Percentiles rank a stretch among this genome's conserved stretches.
Evolutionary conservation across 768 basidiomycete species (phyloP).

Genomic region (Leccinum barrowsii): DNA sequence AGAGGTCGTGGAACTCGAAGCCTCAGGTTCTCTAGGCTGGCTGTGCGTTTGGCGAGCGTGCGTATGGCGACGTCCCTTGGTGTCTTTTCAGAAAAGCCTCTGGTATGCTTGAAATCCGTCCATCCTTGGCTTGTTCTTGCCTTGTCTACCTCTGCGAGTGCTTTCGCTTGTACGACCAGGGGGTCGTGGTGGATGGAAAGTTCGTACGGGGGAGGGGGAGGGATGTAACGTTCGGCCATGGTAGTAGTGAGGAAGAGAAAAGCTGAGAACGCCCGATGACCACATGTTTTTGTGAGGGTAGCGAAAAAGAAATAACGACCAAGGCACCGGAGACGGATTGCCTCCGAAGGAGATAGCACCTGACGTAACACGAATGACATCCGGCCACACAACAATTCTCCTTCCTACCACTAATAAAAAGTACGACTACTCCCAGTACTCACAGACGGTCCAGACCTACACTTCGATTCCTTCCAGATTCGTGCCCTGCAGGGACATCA

Average conservation of each 20-base stretch:
- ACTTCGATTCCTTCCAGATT: conserved; percentile 84
- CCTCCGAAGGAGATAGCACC: not conserved
- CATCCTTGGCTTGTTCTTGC: conserved; percentile 9
- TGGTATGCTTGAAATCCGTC: conserved; percentile 13
- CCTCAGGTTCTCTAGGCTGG: not conserved
- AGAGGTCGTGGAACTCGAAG: conserved; percentile 23
- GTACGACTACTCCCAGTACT: not conserved
- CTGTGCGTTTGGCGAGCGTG: conserved; percentile 2
- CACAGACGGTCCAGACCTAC: conserved; percentile 28
- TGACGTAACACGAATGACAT: not conserved
- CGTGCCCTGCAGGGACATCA: conserved; percentile 54
- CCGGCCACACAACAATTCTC: not conserved
- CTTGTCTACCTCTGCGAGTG: conserved; percentile 16
- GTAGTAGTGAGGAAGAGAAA: not conserved
- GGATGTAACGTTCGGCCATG: conserved; percentile 26
- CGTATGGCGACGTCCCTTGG: not conserved
- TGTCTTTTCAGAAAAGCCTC: conserved; percentile 4
- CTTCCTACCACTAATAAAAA: not conserved
- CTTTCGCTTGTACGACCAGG: conserved; percentile 47
- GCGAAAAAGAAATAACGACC: not conserved
- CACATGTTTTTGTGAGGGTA: conserved; percentile 8
- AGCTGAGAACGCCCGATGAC: conserved; percentile 8
- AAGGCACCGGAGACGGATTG: not conserved
- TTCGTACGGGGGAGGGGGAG: conserved; percentile 43
- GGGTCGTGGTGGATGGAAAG: conserved; percentile 26